A percentile compares a stretch with the other conserved stretches of the same genome.
These are phyloP conservation scores for Fusarium dlaminii DNA, from an alignment of 2,329 filamentous ascomycete genomes.

Conservation along the genomic window DNA sequence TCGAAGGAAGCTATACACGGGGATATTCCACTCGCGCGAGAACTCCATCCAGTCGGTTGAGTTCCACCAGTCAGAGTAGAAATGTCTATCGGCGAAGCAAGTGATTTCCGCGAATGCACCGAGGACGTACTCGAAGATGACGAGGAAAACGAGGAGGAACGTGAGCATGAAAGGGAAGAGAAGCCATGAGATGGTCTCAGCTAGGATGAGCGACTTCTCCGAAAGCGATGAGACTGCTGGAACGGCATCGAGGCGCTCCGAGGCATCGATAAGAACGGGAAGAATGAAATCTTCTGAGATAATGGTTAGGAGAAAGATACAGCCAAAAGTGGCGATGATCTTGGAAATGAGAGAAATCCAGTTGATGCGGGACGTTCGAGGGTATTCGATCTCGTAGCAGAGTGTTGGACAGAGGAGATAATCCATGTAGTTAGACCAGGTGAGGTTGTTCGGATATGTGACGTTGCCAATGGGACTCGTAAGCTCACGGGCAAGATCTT, in stretches of 20 bases:
- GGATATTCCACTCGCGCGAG: constrained; percentile 96
- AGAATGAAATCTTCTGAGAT: constrained; percentile 96
- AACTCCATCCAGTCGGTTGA: constrained; percentile 94
- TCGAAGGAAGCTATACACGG: constrained; percentile 93
- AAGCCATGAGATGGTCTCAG: constrained; percentile 89
- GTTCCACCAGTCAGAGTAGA: constrained; percentile 85
- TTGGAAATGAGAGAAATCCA: constrained; percentile 88
- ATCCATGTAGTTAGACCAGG: constrained; percentile 82
- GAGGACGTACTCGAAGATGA: constrained; percentile 97
- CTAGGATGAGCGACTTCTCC: constrained; percentile 81
- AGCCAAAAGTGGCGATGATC: constrained; percentile 89
- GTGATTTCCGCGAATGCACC: constrained; percentile 96
- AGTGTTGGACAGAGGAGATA: constrained; percentile 92
- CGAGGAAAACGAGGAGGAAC: constrained; percentile 93
- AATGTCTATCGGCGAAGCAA: constrained; percentile 90
- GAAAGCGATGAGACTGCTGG: constrained; percentile 53
- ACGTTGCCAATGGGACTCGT: constrained; percentile 90
- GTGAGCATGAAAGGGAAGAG: constrained; percentile 98
- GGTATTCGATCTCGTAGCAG: constrained; percentile 98
- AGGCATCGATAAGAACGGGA: constrained; percentile 82
- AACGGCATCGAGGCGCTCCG: constrained; percentile 58
- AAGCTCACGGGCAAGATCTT: constrained; percentile 88
- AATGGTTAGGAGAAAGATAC: constrained; percentile 92
- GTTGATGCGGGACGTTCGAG: constrained; percentile 76
- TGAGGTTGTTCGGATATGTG: constrained; percentile 91